Percentiles rank a stretch among this genome's conserved stretches.
phyloP scores from a whole-genome alignment of 202 grass and related monocot species.

The Elaeis oleifera region DNA sequence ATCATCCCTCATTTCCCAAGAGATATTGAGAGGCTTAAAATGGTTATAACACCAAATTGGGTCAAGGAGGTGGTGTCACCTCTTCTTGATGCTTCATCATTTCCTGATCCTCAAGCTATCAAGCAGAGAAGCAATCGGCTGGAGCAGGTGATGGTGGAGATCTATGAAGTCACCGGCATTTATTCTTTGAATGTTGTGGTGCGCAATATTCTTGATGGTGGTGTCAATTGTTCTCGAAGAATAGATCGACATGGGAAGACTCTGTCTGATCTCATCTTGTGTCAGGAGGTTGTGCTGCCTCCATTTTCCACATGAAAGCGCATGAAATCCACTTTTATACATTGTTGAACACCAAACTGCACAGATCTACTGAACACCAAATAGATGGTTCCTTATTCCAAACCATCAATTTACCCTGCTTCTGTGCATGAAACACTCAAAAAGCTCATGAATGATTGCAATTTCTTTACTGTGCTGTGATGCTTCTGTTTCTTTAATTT shows the following conservation, averaged over 20 bases:
- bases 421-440: no score
- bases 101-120: slow-evolving; percentile 20
- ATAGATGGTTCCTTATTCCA: neutral
- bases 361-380: neutral
- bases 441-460: no score
- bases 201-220: slow-evolving; percentile 80
- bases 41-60: slow-evolving; percentile 54
- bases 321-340: neutral
- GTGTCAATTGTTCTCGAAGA: slow-evolving; percentile 82
- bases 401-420: no score
- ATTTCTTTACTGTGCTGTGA: no score
- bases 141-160: slow-evolving; percentile 52
- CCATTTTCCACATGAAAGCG: slow-evolving; percentile 10
- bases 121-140: slow-evolving; percentile 23
- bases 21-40: slow-evolving; percentile 48
- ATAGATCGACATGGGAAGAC: slow-evolving; percentile 89
- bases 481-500: no score
- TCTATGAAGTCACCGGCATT: slow-evolving; percentile 64
- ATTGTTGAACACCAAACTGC: neutral
- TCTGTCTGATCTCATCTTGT: slow-evolving; percentile 75
- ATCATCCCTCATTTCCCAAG: slow-evolving; percentile 60
- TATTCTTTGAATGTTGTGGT: slow-evolving; percentile 67
- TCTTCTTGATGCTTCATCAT: slow-evolving; percentile 43
- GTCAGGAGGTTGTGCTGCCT: slow-evolving; percentile 46
- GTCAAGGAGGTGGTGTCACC: slow-evolving; percentile 57